Evolutionary conservation across 148 eudicot species (phyloP), one percentile per base, ranked within the genome.

Genomic region (Rhododendron henanense): DNA sequence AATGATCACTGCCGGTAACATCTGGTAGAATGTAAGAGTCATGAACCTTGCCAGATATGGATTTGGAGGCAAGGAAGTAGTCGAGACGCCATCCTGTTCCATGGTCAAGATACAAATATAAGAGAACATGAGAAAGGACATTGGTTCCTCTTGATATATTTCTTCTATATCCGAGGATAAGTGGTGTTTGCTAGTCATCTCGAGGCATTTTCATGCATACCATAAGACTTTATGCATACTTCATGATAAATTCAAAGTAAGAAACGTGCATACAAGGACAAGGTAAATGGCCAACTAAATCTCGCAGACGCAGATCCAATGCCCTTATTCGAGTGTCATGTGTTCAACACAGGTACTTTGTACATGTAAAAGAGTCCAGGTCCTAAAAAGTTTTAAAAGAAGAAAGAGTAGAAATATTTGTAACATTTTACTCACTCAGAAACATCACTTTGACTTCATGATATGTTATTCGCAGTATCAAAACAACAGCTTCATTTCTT

Each of bases 31-130:
- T 95, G 83, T 92, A 96, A 2, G 99, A 95, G 88, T 96, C 98
- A 19, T 97, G 94, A 84, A 93, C 99, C 69, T 80, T 87, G 83
- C 91, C 92, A 3, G 92, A 91, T 81, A 97, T 86, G 50, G 93
- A 92, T 87, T 92, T 89, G 4, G 98, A 97, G 65, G 87, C 95
- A 73, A 97, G 92, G 88, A 93, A 97, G 88, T 97, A 97, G 87
- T 97, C 99, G 14, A 97, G 96, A 44, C 98, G 90, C 99, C 99
- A 97, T 84, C 99, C 99, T 96, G 93, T 79, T 88, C 86, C 39
- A 79, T 37, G 86, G 79, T 81, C 69, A 76, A 75, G 71, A 87
- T 14, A 44, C 50, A 50, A 16, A 55, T 82, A 15, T n/a, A 33
- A 47, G 37, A 39, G 15, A 59, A 35, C 21, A 6, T 0, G 31